Evolutionary conservation across 352 stramenopile species (phyloP).

Genomic region (Globisporangium cederbergense): DNA sequence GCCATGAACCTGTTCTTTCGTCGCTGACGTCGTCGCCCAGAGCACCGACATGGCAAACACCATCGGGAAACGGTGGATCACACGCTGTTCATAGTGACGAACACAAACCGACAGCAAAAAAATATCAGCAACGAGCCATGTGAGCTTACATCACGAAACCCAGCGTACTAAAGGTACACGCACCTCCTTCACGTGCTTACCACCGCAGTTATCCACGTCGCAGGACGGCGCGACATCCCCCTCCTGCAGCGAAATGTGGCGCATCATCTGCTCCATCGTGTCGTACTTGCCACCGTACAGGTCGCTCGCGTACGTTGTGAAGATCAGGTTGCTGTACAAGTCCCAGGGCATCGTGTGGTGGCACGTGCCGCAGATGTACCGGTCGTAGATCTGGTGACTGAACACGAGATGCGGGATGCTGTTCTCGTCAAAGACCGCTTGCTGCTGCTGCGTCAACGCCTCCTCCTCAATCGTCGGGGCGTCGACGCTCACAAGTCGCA

Average conservation of each 20-base stretch:
- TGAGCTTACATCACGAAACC: too few species aligned
- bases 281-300: slow-evolving; percentile 58
- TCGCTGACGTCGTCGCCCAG: slow-evolving; percentile 70
- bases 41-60: slow-evolving; percentile 84
- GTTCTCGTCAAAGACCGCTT: slow-evolving; percentile 80
- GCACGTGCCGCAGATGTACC: slow-evolving; percentile 65
- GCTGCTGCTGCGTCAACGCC: slow-evolving; percentile 42
- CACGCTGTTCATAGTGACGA: slow-evolving; percentile 24
- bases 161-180: background rate
- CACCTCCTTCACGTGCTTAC: slow-evolving; percentile 69
- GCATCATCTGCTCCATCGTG: slow-evolving; percentile 72
- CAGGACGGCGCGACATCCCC: slow-evolving; percentile 53
- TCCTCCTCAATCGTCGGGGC: slow-evolving; percentile 21
- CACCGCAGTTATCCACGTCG: slow-evolving; percentile 48
- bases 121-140: background rate
- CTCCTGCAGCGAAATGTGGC: slow-evolving; percentile 49
- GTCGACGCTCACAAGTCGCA: slow-evolving; percentile 67
- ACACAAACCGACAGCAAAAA: background rate
- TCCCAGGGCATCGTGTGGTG: slow-evolving; percentile 67
- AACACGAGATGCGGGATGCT: slow-evolving; percentile 86
- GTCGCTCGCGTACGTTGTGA: slow-evolving; percentile 77
- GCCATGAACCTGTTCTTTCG: slow-evolving; percentile 70
- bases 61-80: slow-evolving; percentile 84
- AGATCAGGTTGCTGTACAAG: slow-evolving; percentile 82
- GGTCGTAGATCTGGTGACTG: slow-evolving; percentile 85